Evolutionary conservation across 495 filamentous ascomycete species (phyloP).

Genomic region (Aspergillus homomorphus): DNA sequence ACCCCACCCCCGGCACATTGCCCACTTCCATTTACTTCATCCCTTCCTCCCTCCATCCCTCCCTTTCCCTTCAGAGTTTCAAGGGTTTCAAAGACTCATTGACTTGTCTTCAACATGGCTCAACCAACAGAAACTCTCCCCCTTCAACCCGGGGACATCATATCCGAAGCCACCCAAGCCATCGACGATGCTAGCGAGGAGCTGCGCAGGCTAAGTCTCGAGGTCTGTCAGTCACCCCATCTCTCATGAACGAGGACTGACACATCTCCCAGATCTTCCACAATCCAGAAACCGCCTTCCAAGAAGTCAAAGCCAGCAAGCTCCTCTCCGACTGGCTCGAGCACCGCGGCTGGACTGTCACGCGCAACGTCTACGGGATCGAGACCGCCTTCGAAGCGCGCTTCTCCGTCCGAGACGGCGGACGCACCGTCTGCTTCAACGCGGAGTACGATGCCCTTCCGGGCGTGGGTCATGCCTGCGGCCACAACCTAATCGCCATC

Average conservation of each 20-base stretch:
- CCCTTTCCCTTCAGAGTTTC: background rate
- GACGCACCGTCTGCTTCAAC: conserved; percentile 25
- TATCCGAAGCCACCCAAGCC: background rate
- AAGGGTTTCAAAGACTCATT: background rate
- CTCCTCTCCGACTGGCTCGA: conserved; percentile 14
- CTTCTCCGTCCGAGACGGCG: conserved; percentile 17
- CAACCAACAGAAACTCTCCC: background rate
- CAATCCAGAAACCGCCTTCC: conserved; percentile 11
- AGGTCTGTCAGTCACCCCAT: background rate
- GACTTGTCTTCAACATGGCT: background rate
- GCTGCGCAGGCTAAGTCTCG: background rate
- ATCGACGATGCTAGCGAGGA: background rate
- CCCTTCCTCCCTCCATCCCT: background rate
- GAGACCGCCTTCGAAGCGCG: conserved; percentile 23
- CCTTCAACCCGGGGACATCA: background rate
- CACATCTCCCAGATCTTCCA: background rate
- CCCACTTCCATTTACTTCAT: too few relatives aligned
- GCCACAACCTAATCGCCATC: conserved; percentile 62
- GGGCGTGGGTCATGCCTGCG: conserved; percentile 55
- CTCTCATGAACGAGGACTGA: background rate
- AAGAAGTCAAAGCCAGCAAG: conserved; percentile 14
- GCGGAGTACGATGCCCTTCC: conserved; percentile 48
- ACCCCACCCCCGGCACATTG: too few relatives aligned
- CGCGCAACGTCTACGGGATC: conserved; percentile 24
- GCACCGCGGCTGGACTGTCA: conserved; percentile 10